Evolutionary conservation across 2,329 filamentous ascomycete genomes (phyloP).

Genomic region (Allantophomopsis cytisporea): DNA sequence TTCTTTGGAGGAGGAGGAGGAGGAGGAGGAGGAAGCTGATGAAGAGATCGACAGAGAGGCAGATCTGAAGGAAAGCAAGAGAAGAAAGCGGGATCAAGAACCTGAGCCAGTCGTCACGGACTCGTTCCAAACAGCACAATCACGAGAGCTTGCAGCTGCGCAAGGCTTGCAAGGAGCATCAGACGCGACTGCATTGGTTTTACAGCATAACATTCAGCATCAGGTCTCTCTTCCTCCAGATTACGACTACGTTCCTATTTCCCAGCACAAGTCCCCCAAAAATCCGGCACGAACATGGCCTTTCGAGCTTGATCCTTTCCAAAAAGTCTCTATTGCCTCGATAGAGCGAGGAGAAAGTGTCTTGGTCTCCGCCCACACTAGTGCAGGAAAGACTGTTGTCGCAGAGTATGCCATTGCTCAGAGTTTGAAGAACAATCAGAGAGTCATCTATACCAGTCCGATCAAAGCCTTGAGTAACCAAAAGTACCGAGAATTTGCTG

Average conservation of each 20-base stretch:
- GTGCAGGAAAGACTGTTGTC: constrained; percentile 95
- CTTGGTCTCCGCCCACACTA: constrained; percentile 91
- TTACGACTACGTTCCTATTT: constrained; percentile 90
- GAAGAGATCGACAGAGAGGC: constrained; percentile 25
- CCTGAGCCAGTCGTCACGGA: constrained; percentile 79
- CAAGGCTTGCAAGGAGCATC: constrained; percentile 16
- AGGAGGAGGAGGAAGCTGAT: constrained; percentile 6
- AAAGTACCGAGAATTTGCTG: constrained; percentile 93
- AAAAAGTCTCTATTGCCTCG: constrained; percentile 84
- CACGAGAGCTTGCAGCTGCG: constrained; percentile 67
- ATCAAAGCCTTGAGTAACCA: constrained; percentile 99
- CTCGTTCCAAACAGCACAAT: constrained; percentile 88
- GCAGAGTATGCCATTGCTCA: constrained; percentile 98
- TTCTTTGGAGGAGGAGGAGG: neutral
- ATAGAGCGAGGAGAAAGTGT: constrained; percentile 96
- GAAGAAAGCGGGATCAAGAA: constrained; percentile 46
- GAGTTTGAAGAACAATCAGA: constrained; percentile 91
- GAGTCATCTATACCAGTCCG: constrained; percentile 97
- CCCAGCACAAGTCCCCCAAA: constrained; percentile 80
- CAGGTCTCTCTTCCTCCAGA: constrained; percentile 91
- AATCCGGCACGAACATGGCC: constrained; percentile 73
- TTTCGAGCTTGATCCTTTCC: constrained; percentile 94
- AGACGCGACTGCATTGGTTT: constrained; percentile 47
- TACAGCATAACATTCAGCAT: constrained; percentile 97
- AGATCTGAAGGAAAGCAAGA: constrained; percentile 41